phyloP scores from a whole-genome alignment of 1,284 basidiomycete species.

The Salmacisia buchloeana region DNA sequence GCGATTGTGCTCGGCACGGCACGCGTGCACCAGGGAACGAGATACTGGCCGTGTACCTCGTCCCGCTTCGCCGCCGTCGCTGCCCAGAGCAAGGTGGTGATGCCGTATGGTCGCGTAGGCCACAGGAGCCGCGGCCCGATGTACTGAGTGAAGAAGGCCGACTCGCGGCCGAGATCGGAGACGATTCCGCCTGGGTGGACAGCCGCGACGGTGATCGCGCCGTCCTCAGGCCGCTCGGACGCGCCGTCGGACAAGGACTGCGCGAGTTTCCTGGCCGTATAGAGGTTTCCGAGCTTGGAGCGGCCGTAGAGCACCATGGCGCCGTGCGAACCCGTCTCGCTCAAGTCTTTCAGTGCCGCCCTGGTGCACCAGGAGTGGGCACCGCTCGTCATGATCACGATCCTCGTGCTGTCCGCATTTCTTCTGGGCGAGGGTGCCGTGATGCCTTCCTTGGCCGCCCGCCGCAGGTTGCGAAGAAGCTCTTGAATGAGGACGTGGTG shows the following conservation, averaged over 20 bases:
- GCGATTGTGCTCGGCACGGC: conserved; percentile 21
- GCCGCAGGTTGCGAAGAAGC: conserved; percentile 21
- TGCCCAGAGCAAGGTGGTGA: conserved; percentile 32
- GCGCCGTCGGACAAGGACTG: background rate
- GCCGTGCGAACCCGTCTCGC: background rate
- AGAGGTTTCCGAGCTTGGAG: conserved; percentile 28
- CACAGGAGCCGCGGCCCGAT: conserved; percentile 2
- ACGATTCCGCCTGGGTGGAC: background rate
- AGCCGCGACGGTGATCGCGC: background rate
- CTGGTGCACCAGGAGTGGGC: background rate
- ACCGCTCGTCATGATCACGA: background rate
- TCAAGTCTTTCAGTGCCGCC: background rate
- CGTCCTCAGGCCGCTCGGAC: background rate
- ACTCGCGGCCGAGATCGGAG: background rate
- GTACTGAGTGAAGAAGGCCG: background rate
- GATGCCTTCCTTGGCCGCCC: background rate
- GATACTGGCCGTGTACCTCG: conserved; percentile 23
- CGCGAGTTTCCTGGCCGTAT: conserved; percentile 17
- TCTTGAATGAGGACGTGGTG: conserved; percentile 34
- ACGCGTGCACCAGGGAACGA: conserved; percentile 28
- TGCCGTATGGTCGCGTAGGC: conserved; percentile 16
- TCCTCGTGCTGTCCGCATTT: background rate
- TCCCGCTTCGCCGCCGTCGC: conserved; percentile 11
- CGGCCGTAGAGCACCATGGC: background rate
- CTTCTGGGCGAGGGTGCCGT: background rate